These are phyloP conservation scores for Emmonsiellopsis sp. DNA, from an alignment of 2,329 filamentous ascomycete genomes.

Conservation along the genomic window DNA sequence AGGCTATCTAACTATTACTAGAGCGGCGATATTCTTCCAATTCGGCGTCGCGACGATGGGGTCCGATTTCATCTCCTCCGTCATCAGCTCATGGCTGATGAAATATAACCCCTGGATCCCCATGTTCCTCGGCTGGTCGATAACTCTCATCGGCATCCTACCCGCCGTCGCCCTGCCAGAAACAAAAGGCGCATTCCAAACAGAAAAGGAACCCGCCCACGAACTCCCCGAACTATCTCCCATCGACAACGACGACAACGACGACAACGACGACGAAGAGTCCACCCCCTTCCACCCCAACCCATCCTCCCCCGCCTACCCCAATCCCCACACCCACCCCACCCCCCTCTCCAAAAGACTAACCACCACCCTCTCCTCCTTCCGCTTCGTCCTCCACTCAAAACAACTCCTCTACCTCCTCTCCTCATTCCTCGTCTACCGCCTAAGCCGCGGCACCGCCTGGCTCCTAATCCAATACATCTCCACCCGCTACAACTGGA, in stretches of 20 bases:
- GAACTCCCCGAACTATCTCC: conserved; percentile 23
- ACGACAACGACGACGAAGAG: no score
- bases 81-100: conserved; percentile 33
- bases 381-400: conserved; percentile 31
- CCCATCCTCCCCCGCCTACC: background rate
- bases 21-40: conserved; percentile 32
- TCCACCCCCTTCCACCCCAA: conserved; percentile 13
- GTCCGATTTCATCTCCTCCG: conserved; percentile 29
- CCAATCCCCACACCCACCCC: background rate
- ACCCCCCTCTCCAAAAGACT: background rate
- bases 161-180: conserved; percentile 28
- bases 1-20: conserved; percentile 10
- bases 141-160: conserved; percentile 25
- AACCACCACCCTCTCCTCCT: conserved; percentile 18
- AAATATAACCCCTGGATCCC: conserved; percentile 31
- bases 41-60: conserved; percentile 32
- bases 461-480: conserved; percentile 43
- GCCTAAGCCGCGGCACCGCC: conserved; percentile 38
- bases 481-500: conserved; percentile 42
- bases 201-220: conserved; percentile 5
- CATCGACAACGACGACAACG: background rate
- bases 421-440: conserved; percentile 39
- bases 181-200: conserved; percentile 25
- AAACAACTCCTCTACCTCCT: conserved; percentile 35
- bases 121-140: conserved; percentile 25